phyloP scores from a whole-genome alignment of 441 rosid species.

The Populus hybrid region DNA sequence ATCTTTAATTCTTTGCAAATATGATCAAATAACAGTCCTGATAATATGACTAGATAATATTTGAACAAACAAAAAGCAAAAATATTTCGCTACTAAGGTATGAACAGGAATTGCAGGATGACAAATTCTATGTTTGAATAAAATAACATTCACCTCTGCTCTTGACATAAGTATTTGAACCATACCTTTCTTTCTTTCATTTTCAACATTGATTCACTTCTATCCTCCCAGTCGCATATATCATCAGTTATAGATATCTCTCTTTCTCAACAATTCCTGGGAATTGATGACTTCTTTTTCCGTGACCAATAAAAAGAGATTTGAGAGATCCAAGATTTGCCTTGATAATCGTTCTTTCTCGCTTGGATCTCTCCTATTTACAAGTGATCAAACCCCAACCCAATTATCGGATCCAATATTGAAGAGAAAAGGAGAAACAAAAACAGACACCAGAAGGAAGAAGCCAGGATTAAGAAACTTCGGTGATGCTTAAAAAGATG shows the following conservation, averaged over 20 bases:
- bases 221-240: background rate
- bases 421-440: background rate
- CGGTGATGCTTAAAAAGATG: background rate
- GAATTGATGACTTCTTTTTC: background rate
- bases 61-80: background rate
- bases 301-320: background rate
- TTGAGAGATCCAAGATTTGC: slow-evolving; percentile 21
- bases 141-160: background rate
- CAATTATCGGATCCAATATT: too few relatives aligned
- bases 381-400: background rate
- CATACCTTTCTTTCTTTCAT: background rate
- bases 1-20: background rate
- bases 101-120: background rate
- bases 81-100: background rate
- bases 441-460: background rate
- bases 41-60: background rate
- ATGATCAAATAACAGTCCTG: background rate
- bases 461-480: background rate
- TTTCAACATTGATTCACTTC: background rate
- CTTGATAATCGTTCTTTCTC: slow-evolving; percentile 20
- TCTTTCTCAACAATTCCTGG: background rate
- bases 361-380: slow-evolving; percentile 22
- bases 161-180: background rate
- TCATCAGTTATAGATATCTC: background rate
- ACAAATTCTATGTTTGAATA: background rate